Base-by-base conservation (phyloP, 306 rosid species). In the Bauhinia variegata region DNA sequence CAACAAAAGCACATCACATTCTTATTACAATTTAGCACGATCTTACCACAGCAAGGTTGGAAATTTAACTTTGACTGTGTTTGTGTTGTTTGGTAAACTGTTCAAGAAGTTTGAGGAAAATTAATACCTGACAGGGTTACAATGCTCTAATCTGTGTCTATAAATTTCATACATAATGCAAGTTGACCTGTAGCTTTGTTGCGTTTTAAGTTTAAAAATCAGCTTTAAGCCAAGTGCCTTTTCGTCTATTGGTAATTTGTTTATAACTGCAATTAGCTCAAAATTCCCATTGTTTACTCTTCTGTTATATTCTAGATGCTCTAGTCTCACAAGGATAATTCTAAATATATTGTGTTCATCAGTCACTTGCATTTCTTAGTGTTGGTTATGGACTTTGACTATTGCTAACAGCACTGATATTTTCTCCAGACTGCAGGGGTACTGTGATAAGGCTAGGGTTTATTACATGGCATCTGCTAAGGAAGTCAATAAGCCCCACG, bases 11-110 rank as follows among this genome's bases (percentile, higher is more conserved):
- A n/a, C n/a, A n/a, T n/a, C 99, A 18, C 99, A 95, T 77, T 90
- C 99, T 63, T 95, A 82, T 75, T 90, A 90, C 80, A 95, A 95
- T 74, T 84, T 95, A 63, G 99, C 99, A 13, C 90, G 97, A 59
- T 95, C 97, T 70, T 95, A 95, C 75, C 99, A 95, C 74, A 95
- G 99, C 86, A 95, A 95, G 99, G 99, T 90, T 69, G 33, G 84
- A 58, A 23, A 19, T 70, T 50, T 70, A 61, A 65, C 55, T 48
- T 42, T 60, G 46, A 11, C 19, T 52, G 48, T 10, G 10, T 39
- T 30, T 55, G 8, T 41, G 59, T 56, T 57, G 65, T 67, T 54
- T 49, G 67, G 42, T 56, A 54, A 66, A 48, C 46, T 72, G 54
- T 61, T 54, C 46, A 49, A 17, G 42, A 60, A 43, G 67, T 70